Conservation (phyloP, 176 grass and related monocot genomes). For the Carex cristatella region DNA sequence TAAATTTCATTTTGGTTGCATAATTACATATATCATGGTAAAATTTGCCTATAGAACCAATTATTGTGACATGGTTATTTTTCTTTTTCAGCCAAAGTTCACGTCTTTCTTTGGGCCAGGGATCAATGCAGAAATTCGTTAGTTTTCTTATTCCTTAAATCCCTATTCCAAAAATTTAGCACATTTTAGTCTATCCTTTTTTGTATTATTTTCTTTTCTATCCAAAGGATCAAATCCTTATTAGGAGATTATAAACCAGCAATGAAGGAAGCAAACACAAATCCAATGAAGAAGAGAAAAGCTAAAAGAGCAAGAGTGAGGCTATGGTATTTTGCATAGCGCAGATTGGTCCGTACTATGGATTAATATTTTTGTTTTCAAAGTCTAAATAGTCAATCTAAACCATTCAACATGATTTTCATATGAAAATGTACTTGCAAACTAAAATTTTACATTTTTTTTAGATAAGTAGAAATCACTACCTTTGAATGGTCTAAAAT, state of each 20-base stretch:
- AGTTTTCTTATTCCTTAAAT: not conserved
- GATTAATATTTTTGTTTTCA: too few relatives aligned
- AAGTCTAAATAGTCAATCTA: too few relatives aligned
- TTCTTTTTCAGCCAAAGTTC: constrained; percentile 41
- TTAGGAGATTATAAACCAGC: too few relatives aligned
- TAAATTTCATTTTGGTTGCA: not conserved
- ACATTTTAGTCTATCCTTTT: not conserved
- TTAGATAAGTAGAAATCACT: too few relatives aligned
- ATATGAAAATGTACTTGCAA: too few relatives aligned
- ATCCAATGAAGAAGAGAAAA: not conserved
- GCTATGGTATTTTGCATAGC: too few relatives aligned
- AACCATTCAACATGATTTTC: too few relatives aligned
- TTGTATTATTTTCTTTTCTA: not conserved
- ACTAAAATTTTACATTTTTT: too few relatives aligned
- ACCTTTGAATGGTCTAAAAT: too few relatives aligned
- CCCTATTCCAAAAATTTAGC: not conserved
- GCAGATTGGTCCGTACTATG: too few relatives aligned
- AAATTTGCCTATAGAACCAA: not conserved
- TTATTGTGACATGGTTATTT: not conserved
- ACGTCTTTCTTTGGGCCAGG: constrained; percentile 48
- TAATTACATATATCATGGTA: not conserved
- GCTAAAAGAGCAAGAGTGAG: not conserved
- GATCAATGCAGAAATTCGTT: constrained; percentile 42
- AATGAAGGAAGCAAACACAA: not conserved
- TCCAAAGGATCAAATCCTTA: not conserved